Evolutionary conservation across 78 protist genomes (phyloP).

Genomic region (Dictyostelium brefeldianum): DNA sequence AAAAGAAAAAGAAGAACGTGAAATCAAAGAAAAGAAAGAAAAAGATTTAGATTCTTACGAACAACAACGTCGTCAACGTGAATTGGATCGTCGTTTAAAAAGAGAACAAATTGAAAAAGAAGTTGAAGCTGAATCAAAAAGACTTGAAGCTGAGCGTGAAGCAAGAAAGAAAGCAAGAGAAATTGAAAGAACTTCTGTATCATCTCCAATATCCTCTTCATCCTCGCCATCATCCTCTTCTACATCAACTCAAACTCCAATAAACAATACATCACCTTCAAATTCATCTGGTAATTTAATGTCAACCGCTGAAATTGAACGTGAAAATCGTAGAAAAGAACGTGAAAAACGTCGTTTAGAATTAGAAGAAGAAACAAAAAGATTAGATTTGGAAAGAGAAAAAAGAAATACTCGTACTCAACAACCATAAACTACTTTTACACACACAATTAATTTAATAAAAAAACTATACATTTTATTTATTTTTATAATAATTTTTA

Average conservation of each 20-base stretch:
- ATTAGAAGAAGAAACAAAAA: constrained; percentile 58
- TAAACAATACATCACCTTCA: constrained; percentile 13
- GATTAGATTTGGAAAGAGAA: constrained; percentile 68
- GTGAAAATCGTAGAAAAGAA: constrained; percentile 45
- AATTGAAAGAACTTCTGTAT: constrained; percentile 13
- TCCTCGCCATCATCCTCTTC: background rate
- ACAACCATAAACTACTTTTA: background rate
- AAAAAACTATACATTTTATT: too few relatives aligned
- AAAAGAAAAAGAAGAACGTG: constrained; percentile 31
- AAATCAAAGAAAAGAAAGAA: constrained; percentile 17
- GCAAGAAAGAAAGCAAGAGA: constrained; percentile 25
- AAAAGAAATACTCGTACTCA: constrained; percentile 14
- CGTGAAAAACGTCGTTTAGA: constrained; percentile 20
- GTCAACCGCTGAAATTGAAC: constrained; percentile 29
- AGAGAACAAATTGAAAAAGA: constrained; percentile 69
- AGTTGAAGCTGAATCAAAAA: constrained; percentile 25
- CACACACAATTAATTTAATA: too few relatives aligned
- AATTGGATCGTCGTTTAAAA: constrained; percentile 43
- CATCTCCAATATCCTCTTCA: background rate
- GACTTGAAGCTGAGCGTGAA: constrained; percentile 45
- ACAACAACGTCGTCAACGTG: constrained; percentile 34
- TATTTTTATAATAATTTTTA: too few relatives aligned
- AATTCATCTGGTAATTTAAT: constrained; percentile 2
- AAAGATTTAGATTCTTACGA: constrained; percentile 36
- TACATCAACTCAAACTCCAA: constrained; percentile 19